Evolutionary conservation across 768 basidiomycete species (phyloP), one percentile per base, ranked within the genome.

Genomic region (Psilocybe sp.): DNA sequence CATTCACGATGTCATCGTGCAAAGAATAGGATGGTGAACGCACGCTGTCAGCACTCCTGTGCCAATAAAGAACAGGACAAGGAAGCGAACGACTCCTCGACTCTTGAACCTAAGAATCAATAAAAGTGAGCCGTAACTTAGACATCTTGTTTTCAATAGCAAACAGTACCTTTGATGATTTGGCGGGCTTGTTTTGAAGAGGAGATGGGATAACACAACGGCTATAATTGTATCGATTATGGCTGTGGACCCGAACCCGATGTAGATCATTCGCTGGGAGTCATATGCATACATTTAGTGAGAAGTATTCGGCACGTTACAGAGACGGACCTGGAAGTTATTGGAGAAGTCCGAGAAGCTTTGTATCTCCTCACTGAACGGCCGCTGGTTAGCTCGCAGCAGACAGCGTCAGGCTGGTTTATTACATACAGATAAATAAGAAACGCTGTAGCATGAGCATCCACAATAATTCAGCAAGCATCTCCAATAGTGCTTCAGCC

Each of bases 1-100:
- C 11, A 7, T 10, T 14, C 14, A 35, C n/a, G 10, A 16, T 10
- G n/a, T n/a, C 33, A 13, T 37, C 5, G 11, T 16, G 11, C 14
- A 10, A 11, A 35, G 19, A 37, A 11, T 8, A 12, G 33, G 32
- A 20, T 16, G 4, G 7, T 8, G 16, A 9, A 44, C 55, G 41
- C 36, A 56, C 55, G 55, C 55, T 20, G 49, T 56, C 14, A 52
- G 16, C 11, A 56, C 33, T 0, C 55, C 55, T 5, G 51, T 53
- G 4, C 52, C 55, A 4, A 56, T 12, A 23, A 53, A 56, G 28
- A 56, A 56, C 31, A 56, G 23, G 10, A 51, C 33, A 6, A 56
- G n/a, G 34, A 40, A 56, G 38, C 34, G 47, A 32, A 53, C 32
- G 8, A 44, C 46, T 34, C 46, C 36, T 15, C 49, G 34, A 14